These are phyloP conservation scores for Trichoderma semiorbis DNA, from an alignment of 2,329 filamentous ascomycete genomes.

Conservation along the genomic window DNA sequence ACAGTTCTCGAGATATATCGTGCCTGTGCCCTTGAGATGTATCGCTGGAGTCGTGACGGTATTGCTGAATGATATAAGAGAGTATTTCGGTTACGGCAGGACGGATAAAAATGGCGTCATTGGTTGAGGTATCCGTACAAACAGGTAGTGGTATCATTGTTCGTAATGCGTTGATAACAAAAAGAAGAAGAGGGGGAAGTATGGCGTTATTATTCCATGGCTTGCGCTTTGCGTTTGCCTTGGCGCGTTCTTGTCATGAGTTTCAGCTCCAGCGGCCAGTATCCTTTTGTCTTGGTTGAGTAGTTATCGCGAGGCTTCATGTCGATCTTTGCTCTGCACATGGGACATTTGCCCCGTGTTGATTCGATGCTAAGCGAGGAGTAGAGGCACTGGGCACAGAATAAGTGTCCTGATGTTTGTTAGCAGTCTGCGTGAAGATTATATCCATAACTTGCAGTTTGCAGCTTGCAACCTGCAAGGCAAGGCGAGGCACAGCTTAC, in stretches of 20 bases:
- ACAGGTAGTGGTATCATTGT: background rate
- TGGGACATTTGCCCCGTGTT: conserved; percentile 58
- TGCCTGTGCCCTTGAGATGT: background rate
- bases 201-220: conserved; percentile 24
- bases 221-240: conserved; percentile 41
- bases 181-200: background rate
- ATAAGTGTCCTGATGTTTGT: conserved; percentile 54
- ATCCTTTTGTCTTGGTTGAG: conserved; percentile 47
- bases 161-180: background rate
- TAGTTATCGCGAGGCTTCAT: conserved; percentile 41
- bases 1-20: background rate
- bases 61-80: background rate
- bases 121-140: background rate
- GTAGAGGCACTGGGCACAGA: conserved; percentile 61
- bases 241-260: conserved; percentile 55
- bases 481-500: conserved; percentile 41
- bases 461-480: too few relatives aligned
- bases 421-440: conserved; percentile 13
- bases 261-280: conserved; percentile 60
- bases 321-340: conserved; percentile 60
- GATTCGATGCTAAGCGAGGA: conserved; percentile 55
- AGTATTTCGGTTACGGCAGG: background rate
- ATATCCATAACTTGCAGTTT: background rate
- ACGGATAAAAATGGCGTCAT: background rate
- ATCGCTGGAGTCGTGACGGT: background rate